Conservation (phyloP, 169 alveolate genomes). For the Cryptosporidium andersoni region DNA sequence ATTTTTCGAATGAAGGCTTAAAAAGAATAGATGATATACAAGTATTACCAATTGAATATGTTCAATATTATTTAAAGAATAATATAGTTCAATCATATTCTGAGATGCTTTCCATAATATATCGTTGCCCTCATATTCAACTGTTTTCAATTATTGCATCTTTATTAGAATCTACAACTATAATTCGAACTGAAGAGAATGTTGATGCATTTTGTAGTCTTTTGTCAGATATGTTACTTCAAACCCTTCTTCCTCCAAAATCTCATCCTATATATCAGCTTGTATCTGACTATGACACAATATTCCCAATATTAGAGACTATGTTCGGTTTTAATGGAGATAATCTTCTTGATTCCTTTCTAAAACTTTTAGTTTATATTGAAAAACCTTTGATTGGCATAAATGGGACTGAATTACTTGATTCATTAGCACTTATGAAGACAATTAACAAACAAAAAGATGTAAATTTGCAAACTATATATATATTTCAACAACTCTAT, state of each 20-base stretch:
- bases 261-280: conserved; percentile 5
- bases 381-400: conserved; percentile 26
- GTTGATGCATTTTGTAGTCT: conserved; percentile 26
- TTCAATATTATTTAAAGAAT: too few relatives aligned
- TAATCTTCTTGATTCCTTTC: conserved; percentile 25
- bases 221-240: conserved; percentile 51
- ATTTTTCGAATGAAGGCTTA: too few relatives aligned
- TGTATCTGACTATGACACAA: background rate
- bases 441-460: conserved; percentile 48
- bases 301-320: conserved; percentile 21
- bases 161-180: conserved; percentile 5
- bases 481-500: conserved; percentile 51
- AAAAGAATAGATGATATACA: too few relatives aligned
- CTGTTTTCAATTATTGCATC: conserved; percentile 19
- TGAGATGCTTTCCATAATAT: conserved; percentile 19
- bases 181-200: background rate
- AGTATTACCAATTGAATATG: too few relatives aligned
- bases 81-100: background rate
- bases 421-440: conserved; percentile 22
- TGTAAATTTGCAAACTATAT: too few relatives aligned
- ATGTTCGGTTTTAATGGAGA: conserved; percentile 16
- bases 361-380: conserved; percentile 22
- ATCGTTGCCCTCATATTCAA: background rate
- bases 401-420: conserved; percentile 21
- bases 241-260: conserved; percentile 40